These are phyloP conservation scores for Erysimum cheiri DNA, from an alignment of 441 rosid species.

Conservation along the genomic window DNA sequence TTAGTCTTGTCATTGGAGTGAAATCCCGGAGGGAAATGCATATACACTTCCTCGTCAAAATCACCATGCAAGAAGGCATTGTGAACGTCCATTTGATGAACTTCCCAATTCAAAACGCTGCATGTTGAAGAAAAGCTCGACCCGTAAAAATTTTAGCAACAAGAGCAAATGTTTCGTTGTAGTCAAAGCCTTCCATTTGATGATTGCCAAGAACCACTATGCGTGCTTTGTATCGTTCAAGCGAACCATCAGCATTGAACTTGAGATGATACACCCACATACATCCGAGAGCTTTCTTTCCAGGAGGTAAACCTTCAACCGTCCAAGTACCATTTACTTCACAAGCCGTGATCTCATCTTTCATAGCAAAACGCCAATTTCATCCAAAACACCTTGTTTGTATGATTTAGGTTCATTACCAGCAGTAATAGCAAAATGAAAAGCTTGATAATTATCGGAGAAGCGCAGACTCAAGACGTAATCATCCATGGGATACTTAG, in stretches of 20 bases:
- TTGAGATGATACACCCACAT: neutral
- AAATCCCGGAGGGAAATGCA: neutral
- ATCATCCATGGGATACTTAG: too few relatives aligned
- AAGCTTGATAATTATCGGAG: too few relatives aligned
- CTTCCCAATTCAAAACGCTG: neutral
- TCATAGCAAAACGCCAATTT: neutral
- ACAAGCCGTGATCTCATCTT: neutral
- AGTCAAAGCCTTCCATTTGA: neutral
- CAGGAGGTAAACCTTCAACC: neutral
- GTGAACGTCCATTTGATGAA: neutral
- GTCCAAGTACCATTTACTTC: neutral
- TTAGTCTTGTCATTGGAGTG: neutral
- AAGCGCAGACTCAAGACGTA: too few relatives aligned
- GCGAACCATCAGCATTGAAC: neutral
- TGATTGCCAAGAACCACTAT: neutral
- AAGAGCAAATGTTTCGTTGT: neutral
- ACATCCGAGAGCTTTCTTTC: neutral
- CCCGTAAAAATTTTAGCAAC: neutral
- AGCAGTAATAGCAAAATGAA: too few relatives aligned
- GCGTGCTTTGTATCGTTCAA: neutral
- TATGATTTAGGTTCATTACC: neutral
- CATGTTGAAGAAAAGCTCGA: neutral
- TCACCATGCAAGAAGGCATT: neutral
- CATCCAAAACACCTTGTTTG: neutral
- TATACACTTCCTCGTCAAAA: neutral